Evolutionary conservation across 257 asterid species (phyloP), one percentile per base, ranked within the genome.

Genomic region (Hygrophila difformis): DNA sequence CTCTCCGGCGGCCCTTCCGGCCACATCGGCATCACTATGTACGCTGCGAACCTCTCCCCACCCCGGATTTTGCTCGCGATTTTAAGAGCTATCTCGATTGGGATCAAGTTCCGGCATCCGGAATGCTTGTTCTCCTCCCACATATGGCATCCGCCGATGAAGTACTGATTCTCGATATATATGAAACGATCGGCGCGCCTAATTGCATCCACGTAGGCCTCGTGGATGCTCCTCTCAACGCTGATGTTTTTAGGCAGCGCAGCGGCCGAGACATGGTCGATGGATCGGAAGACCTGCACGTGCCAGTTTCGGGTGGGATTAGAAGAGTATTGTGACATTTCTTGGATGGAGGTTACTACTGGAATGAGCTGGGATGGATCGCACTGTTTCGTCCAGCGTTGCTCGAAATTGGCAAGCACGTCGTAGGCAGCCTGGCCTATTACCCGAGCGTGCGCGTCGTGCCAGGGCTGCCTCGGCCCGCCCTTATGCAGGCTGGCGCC

Each of bases 391-490:
- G 77, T 68, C 97, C 97, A 87, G 47, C 97, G 60, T 52, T 84
- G 93, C 69, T 87, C 95, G 37, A 87, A 87, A 71, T 87, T 87
- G 3, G 61, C 51, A 3, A 87, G 84, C 0, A 84, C 38, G 42
- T 87, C 97, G 71, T 62, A 48, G 2, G 88, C 95, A 17, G 86
- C 92, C 31, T 72, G 78, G 45, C 95, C 97, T 0, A 60, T 67
- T 9, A 87, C 71, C 35, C 92, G 49, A 42, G 95, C 91, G 39
- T 87, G 95, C 1, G 85, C 70, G 48, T 87, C 97, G 12, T 87
- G 97, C 97, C 97, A 84, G 8, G 95, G 97, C 66, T 83, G 92
- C 49, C 97, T 53, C 2, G 97, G 97, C 26, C 97, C 97, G 1
- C 97, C 97, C 57, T 81, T 83, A 53, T 78, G 93, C 10, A 87